phyloP scores from a whole-genome alignment of 2,329 filamentous ascomycete genomes.

The Zalaria obscura region DNA sequence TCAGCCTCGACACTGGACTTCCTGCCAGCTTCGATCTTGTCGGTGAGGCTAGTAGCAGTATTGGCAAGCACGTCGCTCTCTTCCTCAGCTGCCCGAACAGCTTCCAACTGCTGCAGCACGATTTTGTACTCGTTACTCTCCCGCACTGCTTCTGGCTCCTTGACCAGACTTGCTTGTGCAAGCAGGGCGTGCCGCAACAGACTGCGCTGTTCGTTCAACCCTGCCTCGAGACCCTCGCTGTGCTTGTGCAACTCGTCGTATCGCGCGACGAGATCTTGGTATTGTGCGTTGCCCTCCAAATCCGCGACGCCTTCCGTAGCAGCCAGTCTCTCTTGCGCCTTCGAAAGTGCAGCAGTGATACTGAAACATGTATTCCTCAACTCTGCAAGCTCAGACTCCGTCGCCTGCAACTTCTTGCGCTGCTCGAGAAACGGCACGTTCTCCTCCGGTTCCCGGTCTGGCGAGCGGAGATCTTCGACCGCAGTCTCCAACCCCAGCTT shows the following conservation, averaged over 20 bases:
- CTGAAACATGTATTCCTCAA: constrained; percentile 12
- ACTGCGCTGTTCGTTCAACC: constrained; percentile 10
- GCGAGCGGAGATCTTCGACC: constrained; percentile 21
- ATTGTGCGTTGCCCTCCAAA: constrained; percentile 6
- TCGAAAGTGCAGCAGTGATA: constrained; percentile 8
- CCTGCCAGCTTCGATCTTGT: constrained; percentile 7
- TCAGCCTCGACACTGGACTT: constrained; percentile 1
- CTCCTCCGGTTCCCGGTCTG: constrained; percentile 15
- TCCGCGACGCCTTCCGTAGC: constrained; percentile 2
- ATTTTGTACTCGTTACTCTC: constrained; percentile 10
- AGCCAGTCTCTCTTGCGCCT: constrained; percentile 8
- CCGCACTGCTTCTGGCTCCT: constrained; percentile 7
- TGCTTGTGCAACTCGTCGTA: constrained; percentile 9
- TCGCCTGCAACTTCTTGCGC: constrained; percentile 7
- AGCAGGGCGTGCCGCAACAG: constrained; percentile 12
- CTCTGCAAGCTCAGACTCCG: constrained; percentile 13
- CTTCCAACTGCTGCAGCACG: constrained; percentile 8
- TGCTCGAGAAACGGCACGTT: constrained; percentile 10
- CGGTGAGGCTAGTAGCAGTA: constrained; percentile 6
- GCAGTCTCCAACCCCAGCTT: constrained; percentile 16
- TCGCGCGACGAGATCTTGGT: constrained; percentile 6
- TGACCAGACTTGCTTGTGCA: constrained; percentile 5
- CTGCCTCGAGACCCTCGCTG: constrained; percentile 8
- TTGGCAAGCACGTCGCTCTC: constrained; percentile 5
- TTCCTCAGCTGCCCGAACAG: constrained; percentile 6